Percentiles rank a stretch among this genome's conserved stretches.
phyloP scores from a whole-genome alignment of 768 basidiomycete species.

The Mycena vulgaris region DNA sequence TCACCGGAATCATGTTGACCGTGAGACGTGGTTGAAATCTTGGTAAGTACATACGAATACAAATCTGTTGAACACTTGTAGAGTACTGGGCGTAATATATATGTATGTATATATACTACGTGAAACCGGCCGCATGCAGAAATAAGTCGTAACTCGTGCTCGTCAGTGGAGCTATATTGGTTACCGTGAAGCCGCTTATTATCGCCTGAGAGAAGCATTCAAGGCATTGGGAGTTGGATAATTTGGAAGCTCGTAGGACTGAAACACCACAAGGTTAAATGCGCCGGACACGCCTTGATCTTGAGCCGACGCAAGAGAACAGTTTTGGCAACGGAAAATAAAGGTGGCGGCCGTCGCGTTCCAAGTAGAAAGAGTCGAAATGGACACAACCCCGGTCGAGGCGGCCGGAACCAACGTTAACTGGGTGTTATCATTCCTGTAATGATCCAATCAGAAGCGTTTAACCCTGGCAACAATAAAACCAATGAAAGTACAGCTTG shows the following conservation, averaged over 20 bases:
- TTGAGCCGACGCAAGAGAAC: neutral
- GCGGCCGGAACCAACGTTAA: neutral
- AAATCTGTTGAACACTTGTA: neutral
- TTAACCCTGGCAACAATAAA: neutral
- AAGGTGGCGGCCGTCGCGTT: conserved; percentile 7
- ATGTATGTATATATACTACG: no score
- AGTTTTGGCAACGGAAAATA: conserved; percentile 17
- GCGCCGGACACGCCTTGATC: neutral
- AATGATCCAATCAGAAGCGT: neutral
- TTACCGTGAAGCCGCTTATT: neutral
- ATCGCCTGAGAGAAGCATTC: conserved; percentile 8
- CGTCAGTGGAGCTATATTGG: neutral
- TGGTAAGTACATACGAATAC: neutral
- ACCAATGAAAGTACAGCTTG: conserved; percentile 2
- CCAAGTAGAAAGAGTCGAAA: conserved; percentile 3
- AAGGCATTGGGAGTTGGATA: neutral
- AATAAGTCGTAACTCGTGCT: neutral
- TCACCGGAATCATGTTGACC: no score
- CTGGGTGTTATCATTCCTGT: neutral
- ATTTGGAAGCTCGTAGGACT: conserved; percentile 2
- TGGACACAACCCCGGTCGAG: neutral
- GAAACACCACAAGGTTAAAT: neutral
- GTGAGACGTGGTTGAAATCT: no score
- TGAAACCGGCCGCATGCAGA: neutral
- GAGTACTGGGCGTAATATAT: no score